Evolutionary conservation across 2,329 filamentous ascomycete species (phyloP).

Genomic region (Neonectria ditissima): DNA sequence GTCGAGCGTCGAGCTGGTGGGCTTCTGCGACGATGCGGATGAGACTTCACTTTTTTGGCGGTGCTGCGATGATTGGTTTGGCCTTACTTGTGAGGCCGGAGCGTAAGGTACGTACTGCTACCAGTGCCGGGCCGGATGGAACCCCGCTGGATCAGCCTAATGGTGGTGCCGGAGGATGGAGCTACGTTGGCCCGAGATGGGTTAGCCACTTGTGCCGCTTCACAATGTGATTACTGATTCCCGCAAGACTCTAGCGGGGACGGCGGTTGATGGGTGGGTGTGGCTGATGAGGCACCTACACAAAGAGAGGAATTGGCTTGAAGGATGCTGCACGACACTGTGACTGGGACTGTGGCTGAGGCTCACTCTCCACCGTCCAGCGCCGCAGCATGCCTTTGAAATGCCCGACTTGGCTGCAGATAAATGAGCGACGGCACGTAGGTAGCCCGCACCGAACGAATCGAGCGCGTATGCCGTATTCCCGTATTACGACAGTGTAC

Average conservation of each 20-base stretch:
- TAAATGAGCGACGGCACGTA: background rate
- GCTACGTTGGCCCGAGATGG: slow-evolving; percentile 23
- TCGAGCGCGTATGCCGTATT: background rate
- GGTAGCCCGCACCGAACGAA: too few relatives aligned
- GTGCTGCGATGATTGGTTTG: slow-evolving; percentile 10
- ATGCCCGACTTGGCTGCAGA: background rate
- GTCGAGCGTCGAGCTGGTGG: slow-evolving; percentile 5
- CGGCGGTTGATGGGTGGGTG: background rate
- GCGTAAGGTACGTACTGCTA: slow-evolving; percentile 9
- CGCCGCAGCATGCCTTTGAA: background rate
- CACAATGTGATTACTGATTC: background rate
- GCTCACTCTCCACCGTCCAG: background rate
- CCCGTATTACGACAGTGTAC: background rate
- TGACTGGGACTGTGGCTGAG: background rate
- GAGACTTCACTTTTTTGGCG: slow-evolving; percentile 25
- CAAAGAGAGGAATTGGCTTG: too few relatives aligned
- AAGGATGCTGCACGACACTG: too few relatives aligned
- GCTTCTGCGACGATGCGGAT: slow-evolving; percentile 22
- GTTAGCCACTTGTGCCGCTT: background rate
- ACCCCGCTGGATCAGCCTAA: too few relatives aligned
- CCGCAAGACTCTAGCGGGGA: background rate
- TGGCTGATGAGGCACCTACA: background rate
- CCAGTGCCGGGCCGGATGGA: too few relatives aligned
- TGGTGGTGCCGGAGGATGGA: slow-evolving; percentile 16
- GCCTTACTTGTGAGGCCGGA: slow-evolving; percentile 26